Evolutionary conservation across 805 yeast genomes (phyloP).

Genomic region (Blastobotrys robertii): DNA sequence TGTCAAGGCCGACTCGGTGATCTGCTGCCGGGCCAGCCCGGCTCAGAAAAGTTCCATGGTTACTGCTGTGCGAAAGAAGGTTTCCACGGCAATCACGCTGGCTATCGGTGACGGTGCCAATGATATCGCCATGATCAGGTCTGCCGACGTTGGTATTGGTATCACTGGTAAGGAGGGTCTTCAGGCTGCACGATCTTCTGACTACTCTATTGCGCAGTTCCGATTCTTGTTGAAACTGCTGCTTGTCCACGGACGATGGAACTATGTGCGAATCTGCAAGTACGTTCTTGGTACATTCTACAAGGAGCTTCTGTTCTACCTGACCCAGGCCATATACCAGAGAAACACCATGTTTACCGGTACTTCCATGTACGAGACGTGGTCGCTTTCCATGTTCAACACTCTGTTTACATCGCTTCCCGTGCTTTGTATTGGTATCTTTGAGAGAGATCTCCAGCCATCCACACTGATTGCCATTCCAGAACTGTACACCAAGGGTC

Average conservation of each 20-base stretch:
- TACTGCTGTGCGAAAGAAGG: constrained; percentile 58
- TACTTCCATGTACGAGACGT: constrained; percentile 83
- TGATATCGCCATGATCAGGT: constrained; percentile 98
- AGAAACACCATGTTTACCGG: constrained; percentile 84
- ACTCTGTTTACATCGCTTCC: constrained; percentile 91
- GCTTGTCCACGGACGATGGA: constrained; percentile 92
- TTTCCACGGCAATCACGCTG: constrained; percentile 65
- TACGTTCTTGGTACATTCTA: constrained; percentile 90
- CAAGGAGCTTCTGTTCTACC: constrained; percentile 83
- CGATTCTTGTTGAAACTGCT: constrained; percentile 71
- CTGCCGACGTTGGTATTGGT: constrained; percentile 96
- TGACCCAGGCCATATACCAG: constrained; percentile 83
- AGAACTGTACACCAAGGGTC: constrained; percentile 72
- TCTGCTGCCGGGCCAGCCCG: constrained; percentile 95
- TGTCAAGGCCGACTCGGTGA: constrained; percentile 78
- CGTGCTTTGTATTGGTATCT: constrained; percentile 88
- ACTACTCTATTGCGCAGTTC: constrained; percentile 92
- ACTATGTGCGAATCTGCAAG: constrained; percentile 83
- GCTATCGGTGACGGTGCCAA: constrained; percentile 99
- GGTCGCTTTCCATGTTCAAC: constrained; percentile 96
- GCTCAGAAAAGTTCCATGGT: constrained; percentile 94
- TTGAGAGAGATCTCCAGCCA: constrained; percentile 83
- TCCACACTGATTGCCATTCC: constrained; percentile 87
- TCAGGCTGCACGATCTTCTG: constrained; percentile 93
- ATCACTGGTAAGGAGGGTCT: constrained; percentile 96